Base-by-base conservation (phyloP, 1,139 yeast species). In the Groenewaldozyma auringiensis region DNA sequence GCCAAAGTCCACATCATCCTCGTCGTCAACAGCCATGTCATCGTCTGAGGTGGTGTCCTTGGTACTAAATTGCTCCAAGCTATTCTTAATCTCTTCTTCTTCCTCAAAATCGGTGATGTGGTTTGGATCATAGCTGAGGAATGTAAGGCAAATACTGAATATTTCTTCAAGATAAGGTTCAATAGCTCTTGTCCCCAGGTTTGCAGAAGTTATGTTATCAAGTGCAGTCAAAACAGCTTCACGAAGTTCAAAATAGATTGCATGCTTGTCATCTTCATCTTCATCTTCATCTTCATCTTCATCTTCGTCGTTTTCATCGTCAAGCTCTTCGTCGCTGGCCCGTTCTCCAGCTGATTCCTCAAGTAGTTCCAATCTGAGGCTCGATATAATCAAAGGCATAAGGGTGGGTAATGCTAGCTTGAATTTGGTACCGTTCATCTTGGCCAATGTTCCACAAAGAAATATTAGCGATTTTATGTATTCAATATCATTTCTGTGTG, bases 41-140 rank as follows among this genome's bases (percentile, higher is more conserved):
- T 66, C 73, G 22, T 63, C 66, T 6, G 27, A 18, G 36, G 6
- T 40, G 8, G 14, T 22, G 8, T 35, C 25, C 36, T 33, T n/a
- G 4, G 36, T n/a, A 20, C 38, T 35, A 35, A 17, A 35, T 4
- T 4, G 8, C 6, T 18, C 38, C 8, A 35, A 9, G 18, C 36
- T 8, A 6, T 17, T 58, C 65, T 17, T 58, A 67, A 9, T 57
- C 11, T 25, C 29, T 9, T 4, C 68, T n/a, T 53, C 64, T 3
- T 57, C 67, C 1, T 61, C 69, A 13, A 59, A 72, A 37, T 64
- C 70, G 16, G 62, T 71, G 18, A 64, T 68, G 29, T 59, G 61
- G 52, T 79, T 76, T 0, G 94, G 92, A 53, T 82, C 79, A 57
- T 79, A 83, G 3, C 59, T 57, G 34, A 80, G 58, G 50, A 79